A percentile compares a stretch with the other conserved stretches of the same genome.
These are phyloP conservation scores for Taxawa tesnikishii DNA, from an alignment of 2,329 filamentous ascomycete genomes.

Conservation along the genomic window DNA sequence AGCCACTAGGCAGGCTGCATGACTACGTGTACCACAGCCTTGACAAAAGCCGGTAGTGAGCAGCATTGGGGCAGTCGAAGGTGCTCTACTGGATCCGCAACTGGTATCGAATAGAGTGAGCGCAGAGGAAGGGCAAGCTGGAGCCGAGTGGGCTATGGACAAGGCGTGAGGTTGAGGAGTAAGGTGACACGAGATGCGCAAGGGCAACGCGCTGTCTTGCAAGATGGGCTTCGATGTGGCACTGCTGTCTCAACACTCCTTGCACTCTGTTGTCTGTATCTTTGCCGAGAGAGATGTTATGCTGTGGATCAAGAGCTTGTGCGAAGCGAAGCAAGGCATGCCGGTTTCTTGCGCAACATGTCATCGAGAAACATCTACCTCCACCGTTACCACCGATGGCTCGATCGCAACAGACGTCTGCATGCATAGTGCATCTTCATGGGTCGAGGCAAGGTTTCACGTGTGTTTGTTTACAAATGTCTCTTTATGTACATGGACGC, in stretches of 20 bases:
- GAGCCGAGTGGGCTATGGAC: background rate
- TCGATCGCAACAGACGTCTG: no score
- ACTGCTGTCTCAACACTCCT: background rate
- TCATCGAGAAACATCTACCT: no score
- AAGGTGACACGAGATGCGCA: no score
- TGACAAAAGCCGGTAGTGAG: constrained; percentile 1
- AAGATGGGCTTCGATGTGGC: background rate
- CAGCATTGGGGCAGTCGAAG: background rate
- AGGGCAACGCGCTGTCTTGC: no score
- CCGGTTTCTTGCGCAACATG: no score
- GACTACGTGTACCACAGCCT: background rate
- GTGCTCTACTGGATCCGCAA: background rate
- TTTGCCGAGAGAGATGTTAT: no score
- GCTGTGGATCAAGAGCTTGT: no score
- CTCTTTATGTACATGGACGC: background rate
- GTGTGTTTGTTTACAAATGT: background rate
- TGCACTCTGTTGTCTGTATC: no score
- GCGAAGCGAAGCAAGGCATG: no score
- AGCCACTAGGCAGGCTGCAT: constrained; percentile 1
- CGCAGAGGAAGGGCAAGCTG: background rate
- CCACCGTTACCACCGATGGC: no score
- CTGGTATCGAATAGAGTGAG: background rate
- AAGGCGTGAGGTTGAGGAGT: background rate
- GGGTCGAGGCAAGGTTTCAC: background rate
- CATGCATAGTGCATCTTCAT: no score